These are phyloP conservation scores for Citrus australasica DNA, from an alignment of 345 rosid species.

Conservation along the genomic window DNA sequence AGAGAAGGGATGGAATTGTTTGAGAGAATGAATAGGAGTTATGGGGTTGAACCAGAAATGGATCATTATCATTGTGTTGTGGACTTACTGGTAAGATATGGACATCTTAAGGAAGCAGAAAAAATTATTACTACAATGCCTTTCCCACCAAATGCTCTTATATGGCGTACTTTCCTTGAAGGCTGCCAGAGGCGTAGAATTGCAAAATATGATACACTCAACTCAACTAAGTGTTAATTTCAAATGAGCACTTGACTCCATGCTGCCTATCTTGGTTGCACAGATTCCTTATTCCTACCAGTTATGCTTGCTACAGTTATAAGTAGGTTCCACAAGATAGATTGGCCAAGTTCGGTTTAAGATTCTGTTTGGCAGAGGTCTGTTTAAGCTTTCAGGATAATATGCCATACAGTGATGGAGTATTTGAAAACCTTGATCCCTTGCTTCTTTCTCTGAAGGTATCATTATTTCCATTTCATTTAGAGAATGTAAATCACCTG, in stretches of 20 bases:
- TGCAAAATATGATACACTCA: constrained; percentile 7
- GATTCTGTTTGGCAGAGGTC: neutral
- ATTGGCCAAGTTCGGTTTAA: neutral
- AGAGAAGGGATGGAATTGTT: constrained; percentile 73
- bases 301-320: neutral
- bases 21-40: constrained; percentile 41
- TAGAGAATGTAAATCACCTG: neutral
- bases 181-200: constrained; percentile 48
- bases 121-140: constrained; percentile 62
- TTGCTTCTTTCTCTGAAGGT: neutral
- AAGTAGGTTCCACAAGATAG: neutral
- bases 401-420: neutral
- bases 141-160: constrained; percentile 55
- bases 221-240: neutral
- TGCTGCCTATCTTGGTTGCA: neutral
- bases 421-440: neutral
- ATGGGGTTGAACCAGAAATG: constrained; percentile 61
- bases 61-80: constrained; percentile 75
- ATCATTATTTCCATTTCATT: neutral
- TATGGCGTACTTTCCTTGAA: constrained; percentile 76
- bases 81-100: constrained; percentile 62
- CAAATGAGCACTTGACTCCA: neutral
- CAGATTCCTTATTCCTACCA: neutral
- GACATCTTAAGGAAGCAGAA: constrained; percentile 67
- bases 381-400: neutral